phyloP scores from a whole-genome alignment of 202 grass and related monocot species.

The Hordeum pubiflorum region DNA sequence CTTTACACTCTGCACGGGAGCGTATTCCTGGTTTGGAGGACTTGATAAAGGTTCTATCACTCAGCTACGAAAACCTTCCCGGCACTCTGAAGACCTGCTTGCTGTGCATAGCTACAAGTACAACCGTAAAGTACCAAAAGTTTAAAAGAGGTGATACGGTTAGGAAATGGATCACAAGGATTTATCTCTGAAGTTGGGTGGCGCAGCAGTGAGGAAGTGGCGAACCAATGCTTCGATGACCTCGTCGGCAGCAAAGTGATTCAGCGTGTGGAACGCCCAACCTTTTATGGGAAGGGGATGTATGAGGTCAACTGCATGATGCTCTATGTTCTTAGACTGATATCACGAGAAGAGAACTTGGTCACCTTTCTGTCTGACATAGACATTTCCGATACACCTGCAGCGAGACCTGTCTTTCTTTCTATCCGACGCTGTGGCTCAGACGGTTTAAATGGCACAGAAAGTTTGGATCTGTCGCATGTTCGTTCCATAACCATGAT shows the following conservation, averaged over 20 bases:
- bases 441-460: too few relatives aligned
- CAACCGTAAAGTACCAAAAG: not conserved
- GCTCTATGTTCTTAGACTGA: not conserved
- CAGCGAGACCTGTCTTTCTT: not conserved
- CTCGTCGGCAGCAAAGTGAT: slow-evolving; percentile 14
- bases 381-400: not conserved
- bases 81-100: slow-evolving; percentile 1
- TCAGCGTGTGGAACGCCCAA: not conserved
- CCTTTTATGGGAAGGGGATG: not conserved
- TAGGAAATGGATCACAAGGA: slow-evolving; percentile 22
- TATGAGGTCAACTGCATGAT: slow-evolving; percentile 3
- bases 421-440: not conserved
- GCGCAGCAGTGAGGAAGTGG: not conserved
- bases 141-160: not conserved
- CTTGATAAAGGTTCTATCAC: not conserved
- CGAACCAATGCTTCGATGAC: not conserved
- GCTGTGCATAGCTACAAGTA: not conserved
- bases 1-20: not conserved
- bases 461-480: not conserved
- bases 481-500: not conserved
- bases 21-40: not conserved
- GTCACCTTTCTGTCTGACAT: not conserved
- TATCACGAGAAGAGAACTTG: not conserved
- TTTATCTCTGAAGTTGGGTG: not conserved
- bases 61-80: slow-evolving; percentile 8